Conservation (phyloP, 345 rosid species). For the Erysimum cheiranthoides region DNA sequence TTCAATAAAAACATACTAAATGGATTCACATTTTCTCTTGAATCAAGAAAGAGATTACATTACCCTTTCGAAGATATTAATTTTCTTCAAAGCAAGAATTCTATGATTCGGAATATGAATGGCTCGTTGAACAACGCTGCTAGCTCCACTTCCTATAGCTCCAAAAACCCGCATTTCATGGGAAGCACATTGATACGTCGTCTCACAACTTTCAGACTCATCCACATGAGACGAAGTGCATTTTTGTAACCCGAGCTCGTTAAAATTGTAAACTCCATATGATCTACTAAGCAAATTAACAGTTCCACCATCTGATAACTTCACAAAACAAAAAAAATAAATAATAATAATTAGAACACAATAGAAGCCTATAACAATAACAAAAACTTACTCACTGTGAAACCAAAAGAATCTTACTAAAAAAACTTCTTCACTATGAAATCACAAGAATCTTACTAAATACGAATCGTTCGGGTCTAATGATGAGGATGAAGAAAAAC, state of each 20-base stretch:
- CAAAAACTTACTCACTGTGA: not conserved
- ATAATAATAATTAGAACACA: conserved; percentile 12
- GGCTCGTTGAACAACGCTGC: conserved; percentile 98
- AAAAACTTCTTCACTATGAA: conserved; percentile 8
- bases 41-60: conserved; percentile 17
- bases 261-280: conserved; percentile 89
- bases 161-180: conserved; percentile 92
- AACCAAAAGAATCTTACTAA: conserved; percentile 53
- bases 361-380: not conserved
- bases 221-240: conserved; percentile 66
- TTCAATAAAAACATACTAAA: not conserved
- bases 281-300: conserved; percentile 95
- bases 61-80: conserved; percentile 92
- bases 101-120: conserved; percentile 87
- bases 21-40: not conserved
- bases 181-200: conserved; percentile 87
- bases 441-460: conserved; percentile 53
- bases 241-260: conserved; percentile 91
- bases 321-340: conserved; percentile 27
- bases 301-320: conserved; percentile 92
- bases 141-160: conserved; percentile 95
- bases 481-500: conserved; percentile 73
- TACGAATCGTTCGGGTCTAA: conserved; percentile 77
- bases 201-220: conserved; percentile 66
- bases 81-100: conserved; percentile 89